phyloP scores from a whole-genome alignment of 2,329 filamentous ascomycete genomes.

The Penicillium sp. region DNA sequence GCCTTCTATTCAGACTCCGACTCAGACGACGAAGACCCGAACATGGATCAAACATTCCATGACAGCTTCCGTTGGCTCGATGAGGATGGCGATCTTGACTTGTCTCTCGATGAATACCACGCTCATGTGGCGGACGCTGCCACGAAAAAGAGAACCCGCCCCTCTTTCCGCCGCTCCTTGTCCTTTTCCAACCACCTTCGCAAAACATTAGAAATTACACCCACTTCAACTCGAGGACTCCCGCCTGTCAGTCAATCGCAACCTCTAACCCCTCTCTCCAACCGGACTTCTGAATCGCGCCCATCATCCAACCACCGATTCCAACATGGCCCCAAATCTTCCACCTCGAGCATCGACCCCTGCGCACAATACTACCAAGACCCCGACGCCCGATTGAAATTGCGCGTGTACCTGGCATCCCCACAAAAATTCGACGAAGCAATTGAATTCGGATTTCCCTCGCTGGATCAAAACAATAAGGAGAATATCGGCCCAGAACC shows the following conservation, averaged over 20 bases:
- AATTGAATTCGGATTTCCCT: constrained; percentile 82
- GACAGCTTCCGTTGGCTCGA: constrained; percentile 67
- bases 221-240: constrained; percentile 28
- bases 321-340: constrained; percentile 47
- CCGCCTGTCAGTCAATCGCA: constrained; percentile 40
- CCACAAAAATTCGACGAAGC: constrained; percentile 94
- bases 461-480: constrained; percentile 30
- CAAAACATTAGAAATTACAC: constrained; percentile 28
- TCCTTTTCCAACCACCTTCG: constrained; percentile 62
- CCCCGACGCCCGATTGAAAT: constrained; percentile 74
- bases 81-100: constrained; percentile 61
- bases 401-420: constrained; percentile 76
- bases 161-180: constrained; percentile 61
- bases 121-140: constrained; percentile 48
- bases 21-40: constrained; percentile 27
- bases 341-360: constrained; percentile 54
- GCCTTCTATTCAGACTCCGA: constrained; percentile 26
- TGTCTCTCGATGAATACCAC: constrained; percentile 64
- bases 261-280: constrained; percentile 22
- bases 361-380: constrained; percentile 79
- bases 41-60: constrained; percentile 49
- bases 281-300: constrained; percentile 32
- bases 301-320: constrained; percentile 38
- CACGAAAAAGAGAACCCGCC: constrained; percentile 30
- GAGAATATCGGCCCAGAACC: constrained; percentile 18